Evolutionary conservation across 2,329 filamentous ascomycete species (phyloP), one percentile per base, ranked within the genome.

Genomic region (Aspergillus candidus): DNA sequence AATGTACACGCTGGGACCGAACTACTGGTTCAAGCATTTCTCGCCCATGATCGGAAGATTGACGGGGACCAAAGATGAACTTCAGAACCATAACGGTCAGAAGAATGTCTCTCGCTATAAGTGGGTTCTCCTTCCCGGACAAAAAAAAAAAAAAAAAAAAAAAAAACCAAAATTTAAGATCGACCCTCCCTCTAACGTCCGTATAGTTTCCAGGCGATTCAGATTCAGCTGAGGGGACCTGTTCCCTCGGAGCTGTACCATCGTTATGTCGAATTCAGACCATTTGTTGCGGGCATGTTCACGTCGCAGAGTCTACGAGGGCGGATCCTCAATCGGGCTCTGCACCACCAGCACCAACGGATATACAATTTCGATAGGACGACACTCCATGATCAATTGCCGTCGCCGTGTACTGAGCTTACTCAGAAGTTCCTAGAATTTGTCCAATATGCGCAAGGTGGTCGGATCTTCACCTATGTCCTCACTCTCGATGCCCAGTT

Each of bases 231-330:
- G 6, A 75, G 78, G 36, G 91, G 91, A 0, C 91, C 91, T 0
- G 84, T 93, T 0, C 90, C 91, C 0, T 72, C 80, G 2, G 74
- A 82, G 49, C 73, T 97, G 30, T 95, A 95, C 64, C 90, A 96
- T 63, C 85, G 89, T 53, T 97, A 86, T 60, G 90, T 96, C 45
- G 90, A 94, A 63, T 96, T 96, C 68, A 85, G 82, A 44, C 89
- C 90, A 18, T 88, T 95, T 59, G 86, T 97, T 43, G 87, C 86
- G 40, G 80, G 82, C 51, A 94, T 96, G 82, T 97, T 95, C 68
- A 84, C 82, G 1, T 79, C 80, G 8, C 79, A 79, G 22, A 90
- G 89, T 41, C 57, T 96, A 4, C 78, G 86, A 38, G 91, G 91
- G 13, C 83, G 80, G 50, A 75, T 96, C 36, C 72, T 96, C 14